Conservation (phyloP, 257 asterid species). For the Fraxinus americana region DNA sequence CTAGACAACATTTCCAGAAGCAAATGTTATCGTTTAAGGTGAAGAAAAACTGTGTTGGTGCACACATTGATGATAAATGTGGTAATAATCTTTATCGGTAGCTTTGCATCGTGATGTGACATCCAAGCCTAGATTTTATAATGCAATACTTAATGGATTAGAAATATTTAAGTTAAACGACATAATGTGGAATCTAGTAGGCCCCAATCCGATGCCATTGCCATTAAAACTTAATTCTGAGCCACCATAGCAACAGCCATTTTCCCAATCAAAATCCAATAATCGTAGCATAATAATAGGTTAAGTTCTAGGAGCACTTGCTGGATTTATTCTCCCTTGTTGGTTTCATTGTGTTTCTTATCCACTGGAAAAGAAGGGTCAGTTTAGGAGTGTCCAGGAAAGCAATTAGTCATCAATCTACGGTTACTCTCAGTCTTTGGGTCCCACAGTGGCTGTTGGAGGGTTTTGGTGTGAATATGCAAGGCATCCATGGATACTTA, state of each 20-base stretch:
- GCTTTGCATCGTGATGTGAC: conserved; percentile 56
- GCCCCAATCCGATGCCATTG: conserved; percentile 56
- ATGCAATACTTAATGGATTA: conserved; percentile 66
- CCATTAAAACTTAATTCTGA: not conserved
- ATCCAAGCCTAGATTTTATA: conserved; percentile 52
- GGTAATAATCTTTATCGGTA: conserved; percentile 39
- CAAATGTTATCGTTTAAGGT: conserved; percentile 60
- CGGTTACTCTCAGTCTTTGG: conserved; percentile 40
- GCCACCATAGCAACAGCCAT: not conserved
- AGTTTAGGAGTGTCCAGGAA: conserved; percentile 10
- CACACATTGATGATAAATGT: conserved; percentile 30
- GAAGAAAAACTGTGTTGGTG: conserved; percentile 48
- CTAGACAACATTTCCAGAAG: conserved; percentile 51
- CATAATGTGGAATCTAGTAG: conserved; percentile 53
- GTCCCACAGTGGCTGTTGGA: not conserved
- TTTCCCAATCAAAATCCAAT: conserved; percentile 24
- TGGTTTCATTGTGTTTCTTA: conserved; percentile 29
- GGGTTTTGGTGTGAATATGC: not conserved
- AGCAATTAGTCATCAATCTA: conserved; percentile 56
- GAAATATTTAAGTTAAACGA: conserved; percentile 77
- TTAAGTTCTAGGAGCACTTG: conserved; percentile 36
- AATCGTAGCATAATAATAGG: conserved; percentile 30
- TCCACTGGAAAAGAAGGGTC: conserved; percentile 11
- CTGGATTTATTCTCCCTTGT: conserved; percentile 30
- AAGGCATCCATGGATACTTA: conserved; percentile 55